These are phyloP conservation scores for Leccinum subtestaceum DNA, from an alignment of 768 basidiomycete species.

Conservation along the genomic window DNA sequence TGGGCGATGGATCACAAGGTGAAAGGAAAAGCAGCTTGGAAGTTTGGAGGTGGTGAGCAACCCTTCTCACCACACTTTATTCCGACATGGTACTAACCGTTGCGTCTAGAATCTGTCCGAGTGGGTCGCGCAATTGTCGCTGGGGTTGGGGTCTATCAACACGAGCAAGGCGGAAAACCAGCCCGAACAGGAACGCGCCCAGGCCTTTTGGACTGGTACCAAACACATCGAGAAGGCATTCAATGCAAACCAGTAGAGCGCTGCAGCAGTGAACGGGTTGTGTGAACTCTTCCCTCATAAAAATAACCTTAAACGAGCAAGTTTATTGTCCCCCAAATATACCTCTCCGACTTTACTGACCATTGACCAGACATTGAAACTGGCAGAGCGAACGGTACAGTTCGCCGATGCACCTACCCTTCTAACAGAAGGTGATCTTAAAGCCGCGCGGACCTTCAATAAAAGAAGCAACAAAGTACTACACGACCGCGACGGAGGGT, in stretches of 20 bases:
- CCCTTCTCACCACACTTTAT: not conserved
- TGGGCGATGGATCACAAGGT: slow-evolving; percentile 85
- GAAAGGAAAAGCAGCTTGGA: slow-evolving; percentile 85
- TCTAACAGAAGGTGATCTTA: slow-evolving; percentile 81
- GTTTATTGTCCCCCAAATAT: slow-evolving; percentile 15
- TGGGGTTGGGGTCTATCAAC: slow-evolving; percentile 89
- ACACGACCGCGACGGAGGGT: slow-evolving; percentile 61
- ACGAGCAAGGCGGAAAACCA: slow-evolving; percentile 68
- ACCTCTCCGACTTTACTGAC: not conserved
- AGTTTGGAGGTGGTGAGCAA: slow-evolving; percentile 76
- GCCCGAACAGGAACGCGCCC: slow-evolving; percentile 59
- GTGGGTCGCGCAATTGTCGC: slow-evolving; percentile 76
- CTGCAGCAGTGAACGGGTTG: slow-evolving; percentile 80
- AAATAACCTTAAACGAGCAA: slow-evolving; percentile 58
- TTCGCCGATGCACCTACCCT: slow-evolving; percentile 87
- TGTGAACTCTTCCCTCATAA: slow-evolving; percentile 78
- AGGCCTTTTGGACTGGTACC: slow-evolving; percentile 62
- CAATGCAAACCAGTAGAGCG: slow-evolving; percentile 67
- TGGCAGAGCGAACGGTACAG: slow-evolving; percentile 94
- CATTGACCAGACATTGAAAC: slow-evolving; percentile 68
- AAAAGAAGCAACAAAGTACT: slow-evolving; percentile 68
- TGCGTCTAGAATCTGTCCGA: slow-evolving; percentile 66
- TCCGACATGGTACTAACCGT: not conserved
- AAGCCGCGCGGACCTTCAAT: slow-evolving; percentile 73
- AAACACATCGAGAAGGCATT: slow-evolving; percentile 76